phyloP scores from a whole-genome alignment of 129 eudicot genomes.

The Pulicaria dysenterica region DNA sequence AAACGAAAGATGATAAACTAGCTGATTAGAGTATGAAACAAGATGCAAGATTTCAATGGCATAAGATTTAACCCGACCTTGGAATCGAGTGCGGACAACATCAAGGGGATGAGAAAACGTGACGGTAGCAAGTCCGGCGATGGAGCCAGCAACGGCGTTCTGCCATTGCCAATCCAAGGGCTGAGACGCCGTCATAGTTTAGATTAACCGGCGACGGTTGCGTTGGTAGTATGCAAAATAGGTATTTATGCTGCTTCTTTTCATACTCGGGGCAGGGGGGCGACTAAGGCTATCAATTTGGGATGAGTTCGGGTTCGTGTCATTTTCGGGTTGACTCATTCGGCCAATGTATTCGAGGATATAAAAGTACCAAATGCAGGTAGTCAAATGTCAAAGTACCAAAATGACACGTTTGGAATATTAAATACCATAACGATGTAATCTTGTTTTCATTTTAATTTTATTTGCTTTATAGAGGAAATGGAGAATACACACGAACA shows the following conservation, averaged over 20 bases:
- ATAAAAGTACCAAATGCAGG: too few species aligned
- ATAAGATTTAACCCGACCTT: slow-evolving; percentile 48
- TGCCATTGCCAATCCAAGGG: slow-evolving; percentile 79
- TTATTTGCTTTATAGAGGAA: too few species aligned
- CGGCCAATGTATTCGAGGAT: too few species aligned
- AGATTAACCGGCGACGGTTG: background rate
- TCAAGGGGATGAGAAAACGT: slow-evolving; percentile 91
- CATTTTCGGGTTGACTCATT: too few species aligned
- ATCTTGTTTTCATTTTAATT: too few species aligned
- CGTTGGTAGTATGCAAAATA: background rate
- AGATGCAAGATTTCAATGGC: background rate
- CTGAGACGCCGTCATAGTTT: slow-evolving; percentile 35
- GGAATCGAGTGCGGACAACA: slow-evolving; percentile 97
- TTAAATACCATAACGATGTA: too few species aligned
- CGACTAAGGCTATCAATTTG: too few species aligned
- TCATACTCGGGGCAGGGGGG: too few species aligned
- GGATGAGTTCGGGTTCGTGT: background rate
- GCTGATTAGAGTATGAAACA: background rate
- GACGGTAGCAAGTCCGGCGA: slow-evolving; percentile 93
- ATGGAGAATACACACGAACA: too few species aligned
- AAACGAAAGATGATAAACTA: background rate
- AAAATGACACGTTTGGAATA: too few species aligned
- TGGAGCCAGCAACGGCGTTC: slow-evolving; percentile 90
- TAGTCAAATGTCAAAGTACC: too few species aligned
- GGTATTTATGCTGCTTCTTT: too few species aligned